A percentile compares a stretch with the other conserved stretches of the same genome.
Conservation (phyloP, 106 monocot genomes). For the Allium cepa region DNA sequence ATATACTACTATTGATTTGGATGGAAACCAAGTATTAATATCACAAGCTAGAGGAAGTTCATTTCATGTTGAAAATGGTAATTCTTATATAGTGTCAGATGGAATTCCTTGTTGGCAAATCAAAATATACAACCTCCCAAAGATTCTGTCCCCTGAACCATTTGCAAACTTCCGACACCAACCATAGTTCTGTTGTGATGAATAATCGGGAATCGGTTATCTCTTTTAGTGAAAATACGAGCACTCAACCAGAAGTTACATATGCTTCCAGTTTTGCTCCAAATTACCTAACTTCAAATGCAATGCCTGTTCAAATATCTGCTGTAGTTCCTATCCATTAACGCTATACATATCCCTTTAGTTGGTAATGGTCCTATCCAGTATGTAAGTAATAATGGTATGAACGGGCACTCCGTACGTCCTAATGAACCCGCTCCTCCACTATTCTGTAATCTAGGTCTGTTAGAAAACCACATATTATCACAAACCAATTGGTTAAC, state of each 20-base stretch:
- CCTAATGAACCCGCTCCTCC: slow-evolving; percentile 13
- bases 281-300: not conserved
- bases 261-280: slow-evolving; percentile 7
- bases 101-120: slow-evolving; percentile 8
- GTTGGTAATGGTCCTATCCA: slow-evolving; percentile 10
- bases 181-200: slow-evolving; percentile 13
- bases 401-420: slow-evolving; percentile 15
- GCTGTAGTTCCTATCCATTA: not conserved
- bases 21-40: slow-evolving; percentile 1
- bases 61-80: slow-evolving; percentile 8
- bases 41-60: slow-evolving; percentile 7
- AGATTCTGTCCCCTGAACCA: slow-evolving; percentile 1
- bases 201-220: slow-evolving; percentile 12
- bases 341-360: slow-evolving; percentile 3
- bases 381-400: not conserved
- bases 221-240: slow-evolving; percentile 19
- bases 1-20: slow-evolving; percentile 1
- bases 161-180: slow-evolving; percentile 23
- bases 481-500: no score
- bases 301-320: no score
- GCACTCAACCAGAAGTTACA: slow-evolving; percentile 9
- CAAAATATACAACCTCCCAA: slow-evolving; percentile 13
- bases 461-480: no score
- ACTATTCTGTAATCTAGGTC: slow-evolving; percentile 36
- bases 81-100: slow-evolving; percentile 1